Evolutionary conservation across 768 basidiomycete genomes (phyloP), one percentile per base, ranked within the genome.

Genomic region (Lentinula boryana): DNA sequence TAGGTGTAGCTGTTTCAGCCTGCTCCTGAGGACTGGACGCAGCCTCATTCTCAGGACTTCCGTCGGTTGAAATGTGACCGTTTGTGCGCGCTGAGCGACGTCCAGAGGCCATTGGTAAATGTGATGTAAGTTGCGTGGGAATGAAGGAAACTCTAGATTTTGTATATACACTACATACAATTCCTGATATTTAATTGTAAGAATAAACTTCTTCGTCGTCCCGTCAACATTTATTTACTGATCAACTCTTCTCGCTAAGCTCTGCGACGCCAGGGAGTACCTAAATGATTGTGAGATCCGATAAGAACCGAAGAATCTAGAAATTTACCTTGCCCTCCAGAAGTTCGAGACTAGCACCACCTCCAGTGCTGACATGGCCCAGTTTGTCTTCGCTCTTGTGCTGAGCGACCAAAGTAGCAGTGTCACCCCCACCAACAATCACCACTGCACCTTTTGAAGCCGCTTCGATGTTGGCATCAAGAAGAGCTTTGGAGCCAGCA

Each of bases 351-450:
- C 89, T 91, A 33, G 93, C 93, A 56, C 93, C 93, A 50, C 91
- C 96, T 63, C 96, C 96, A 40, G 96, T 99, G 72, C 91, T 93
- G 68, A 99, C 93, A 75, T 99, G 96, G 74, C 91, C 95, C 64
- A 99, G 80, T 72, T 93, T 86, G 66, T 89, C 86, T 74, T 99
- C 96, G 16, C 86, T 86, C 10, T 78, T 79, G 70, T 89, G 83
- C 65, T 95, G 86, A n/a, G 91, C 95, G 58, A 88, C 95, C 38
- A 98, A 82, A 5, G 96, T 98, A n/a, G 96, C 96, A 44, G 93
- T 96, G 72, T 95, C 94, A 63, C 93, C 93, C 66, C 94, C 95
- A 58, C 96, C 96, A 60, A 98, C 88, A 67, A 99, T 98, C 64
- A 99, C 96, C 6, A 88, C 91, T 9, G 93, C 80, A 27, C 95